phyloP scores from a whole-genome alignment of 805 yeast genomes.

The Yamadazyma tumulicola region DNA sequence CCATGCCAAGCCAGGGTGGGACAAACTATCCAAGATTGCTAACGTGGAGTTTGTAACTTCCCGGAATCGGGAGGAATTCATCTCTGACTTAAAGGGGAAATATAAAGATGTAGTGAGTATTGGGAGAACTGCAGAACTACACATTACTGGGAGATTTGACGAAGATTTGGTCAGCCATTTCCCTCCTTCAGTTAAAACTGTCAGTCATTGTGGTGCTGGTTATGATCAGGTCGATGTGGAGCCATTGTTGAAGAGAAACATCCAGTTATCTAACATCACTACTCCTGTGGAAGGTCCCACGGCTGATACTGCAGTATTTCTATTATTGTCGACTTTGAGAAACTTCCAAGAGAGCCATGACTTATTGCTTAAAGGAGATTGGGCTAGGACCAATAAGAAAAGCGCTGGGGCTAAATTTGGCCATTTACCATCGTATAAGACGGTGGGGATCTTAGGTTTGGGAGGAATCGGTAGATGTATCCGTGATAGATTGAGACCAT shows the following conservation, averaged over 20 bases:
- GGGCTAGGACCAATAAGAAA: constrained; percentile 44
- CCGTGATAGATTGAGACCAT: constrained; percentile 66
- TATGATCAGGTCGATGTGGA: constrained; percentile 67
- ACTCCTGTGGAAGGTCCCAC: constrained; percentile 66
- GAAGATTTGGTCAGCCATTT: constrained; percentile 52
- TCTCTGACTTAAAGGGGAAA: constrained; percentile 41
- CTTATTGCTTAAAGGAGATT: constrained; percentile 53
- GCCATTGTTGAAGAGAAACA: constrained; percentile 46
- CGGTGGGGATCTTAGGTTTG: constrained; percentile 79
- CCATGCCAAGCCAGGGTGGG: constrained; percentile 40
- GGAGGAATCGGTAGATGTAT: constrained; percentile 90
- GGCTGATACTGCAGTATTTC: constrained; percentile 65
- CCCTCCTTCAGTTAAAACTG: constrained; percentile 50
- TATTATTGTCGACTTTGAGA: constrained; percentile 61
- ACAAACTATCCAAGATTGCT: constrained; percentile 42
- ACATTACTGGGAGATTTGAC: constrained; percentile 62
- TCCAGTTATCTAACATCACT: constrained; percentile 69
- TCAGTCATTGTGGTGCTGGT: constrained; percentile 71
- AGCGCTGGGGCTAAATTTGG: constrained; percentile 58
- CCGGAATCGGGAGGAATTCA: constrained; percentile 34
- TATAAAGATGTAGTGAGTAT: constrained; percentile 42
- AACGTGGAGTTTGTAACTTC: constrained; percentile 38
- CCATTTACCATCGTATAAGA: constrained; percentile 70
- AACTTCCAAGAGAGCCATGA: constrained; percentile 62
- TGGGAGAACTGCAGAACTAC: constrained; percentile 50